phyloP scores from a whole-genome alignment of 169 alveolate species.

The Eimeria praecox region DNA sequence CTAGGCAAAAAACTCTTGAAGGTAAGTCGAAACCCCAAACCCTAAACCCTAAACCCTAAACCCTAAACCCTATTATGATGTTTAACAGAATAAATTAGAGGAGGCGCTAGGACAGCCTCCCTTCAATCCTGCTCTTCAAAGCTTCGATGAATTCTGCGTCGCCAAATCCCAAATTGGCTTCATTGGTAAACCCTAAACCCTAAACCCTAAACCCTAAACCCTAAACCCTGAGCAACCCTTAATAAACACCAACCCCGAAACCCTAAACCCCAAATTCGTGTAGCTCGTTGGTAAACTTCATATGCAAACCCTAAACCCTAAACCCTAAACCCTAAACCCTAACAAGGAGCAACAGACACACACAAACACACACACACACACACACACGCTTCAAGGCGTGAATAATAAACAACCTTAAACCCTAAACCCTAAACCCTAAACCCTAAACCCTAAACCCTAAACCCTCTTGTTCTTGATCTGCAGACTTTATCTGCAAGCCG shows the following conservation, averaged over 20 bases:
- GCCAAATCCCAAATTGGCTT: conserved; percentile 81
- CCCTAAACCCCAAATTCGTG: not conserved
- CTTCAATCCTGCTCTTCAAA: conserved; percentile 58
- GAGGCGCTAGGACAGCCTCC: conserved; percentile 56
- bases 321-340: conserved; percentile 46
- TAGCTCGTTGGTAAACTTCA: not conserved
- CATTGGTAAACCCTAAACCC: not conserved
- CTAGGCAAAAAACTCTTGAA: too few relatives aligned
- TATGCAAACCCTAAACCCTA: not conserved
- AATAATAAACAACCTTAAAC: not conserved
- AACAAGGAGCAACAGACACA: too few relatives aligned
- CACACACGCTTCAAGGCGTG: too few relatives aligned
- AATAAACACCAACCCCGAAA: not conserved
- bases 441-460: conserved; percentile 32
- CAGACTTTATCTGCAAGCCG: conserved; percentile 8
- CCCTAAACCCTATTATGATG: not conserved
- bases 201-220: not conserved
- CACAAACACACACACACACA: too few relatives aligned
- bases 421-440: conserved; percentile 27
- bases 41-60: not conserved
- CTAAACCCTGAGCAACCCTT: not conserved
- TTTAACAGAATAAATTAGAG: conserved; percentile 62
- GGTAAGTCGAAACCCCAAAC: not conserved
- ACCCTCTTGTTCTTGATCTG: conserved; percentile 68
- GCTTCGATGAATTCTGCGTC: conserved; percentile 69